phyloP scores from a whole-genome alignment of 2,329 filamentous ascomycete species.

The Aspergillus flavus region DNA sequence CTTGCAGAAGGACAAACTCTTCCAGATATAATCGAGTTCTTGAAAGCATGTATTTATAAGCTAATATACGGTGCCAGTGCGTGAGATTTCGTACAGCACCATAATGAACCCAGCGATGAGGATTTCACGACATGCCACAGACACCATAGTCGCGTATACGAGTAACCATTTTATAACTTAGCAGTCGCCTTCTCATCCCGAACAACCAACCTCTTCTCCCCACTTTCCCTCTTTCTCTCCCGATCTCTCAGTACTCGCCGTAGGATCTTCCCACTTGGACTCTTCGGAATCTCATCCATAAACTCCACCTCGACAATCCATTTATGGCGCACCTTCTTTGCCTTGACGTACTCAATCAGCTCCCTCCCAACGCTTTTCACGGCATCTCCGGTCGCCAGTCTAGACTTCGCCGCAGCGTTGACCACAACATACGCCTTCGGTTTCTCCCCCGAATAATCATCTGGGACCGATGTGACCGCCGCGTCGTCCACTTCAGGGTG shows the following conservation, averaged over 20 bases:
- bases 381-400: not conserved
- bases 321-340: conserved; percentile 63
- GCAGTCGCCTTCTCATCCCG: not conserved
- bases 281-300: conserved; percentile 65
- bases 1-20: too few relatives aligned
- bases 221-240: not conserved
- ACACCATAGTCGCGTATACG: not conserved
- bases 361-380: conserved; percentile 25
- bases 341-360: conserved; percentile 57
- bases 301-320: conserved; percentile 43
- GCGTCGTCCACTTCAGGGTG: conserved; percentile 60
- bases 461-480: conserved; percentile 48
- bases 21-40: too few relatives aligned
- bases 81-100: too few relatives aligned
- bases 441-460: conserved; percentile 53
- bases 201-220: not conserved
- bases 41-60: too few relatives aligned
- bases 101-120: too few relatives aligned
- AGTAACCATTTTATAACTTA: not conserved
- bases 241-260: conserved; percentile 59
- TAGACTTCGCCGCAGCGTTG: conserved; percentile 28
- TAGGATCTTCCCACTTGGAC: conserved; percentile 73
- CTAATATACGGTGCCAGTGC: too few relatives aligned
- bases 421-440: conserved; percentile 62
- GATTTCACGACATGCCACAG: too few relatives aligned